A percentile compares a stretch with the other conserved stretches of the same genome.
Evolutionary conservation across 805 yeast species (phyloP).

Genomic region (Candida alai): DNA sequence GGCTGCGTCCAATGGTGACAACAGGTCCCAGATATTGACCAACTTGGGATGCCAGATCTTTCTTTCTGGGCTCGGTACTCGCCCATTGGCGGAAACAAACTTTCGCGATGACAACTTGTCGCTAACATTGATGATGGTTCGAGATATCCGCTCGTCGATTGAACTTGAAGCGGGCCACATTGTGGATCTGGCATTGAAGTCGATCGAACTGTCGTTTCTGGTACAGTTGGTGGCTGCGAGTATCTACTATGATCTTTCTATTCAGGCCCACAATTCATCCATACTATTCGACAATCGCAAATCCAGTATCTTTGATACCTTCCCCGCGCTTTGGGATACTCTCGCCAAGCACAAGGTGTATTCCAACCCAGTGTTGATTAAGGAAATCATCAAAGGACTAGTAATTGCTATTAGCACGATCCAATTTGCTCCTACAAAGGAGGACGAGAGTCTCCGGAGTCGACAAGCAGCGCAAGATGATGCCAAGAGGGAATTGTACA

Average conservation of each 20-base stretch:
- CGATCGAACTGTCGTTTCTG: constrained; percentile 16
- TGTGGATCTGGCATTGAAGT: constrained; percentile 19
- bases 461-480: too few relatives aligned
- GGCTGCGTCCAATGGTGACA: neutral
- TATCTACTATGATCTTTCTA: constrained; percentile 44
- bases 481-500: constrained; percentile 16
- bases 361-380: constrained; percentile 7
- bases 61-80: neutral
- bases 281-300: constrained; percentile 14
- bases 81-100: neutral
- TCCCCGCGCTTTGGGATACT: constrained; percentile 29
- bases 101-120: constrained; percentile 23
- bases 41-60: constrained; percentile 6
- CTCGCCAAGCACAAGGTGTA: constrained; percentile 8
- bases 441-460: constrained; percentile 7
- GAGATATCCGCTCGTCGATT: constrained; percentile 48
- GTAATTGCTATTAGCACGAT: constrained; percentile 9
- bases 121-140: constrained; percentile 34
- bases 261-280: constrained; percentile 25
- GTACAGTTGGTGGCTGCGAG: constrained; percentile 36
- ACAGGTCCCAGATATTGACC: constrained; percentile 2
- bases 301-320: constrained; percentile 30
- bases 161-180: constrained; percentile 40
- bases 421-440: constrained; percentile 22
- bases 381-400: constrained; percentile 17